Conservation (phyloP, 176 grass and related monocot genomes). For the Echinochloa phyllopogon region DNA sequence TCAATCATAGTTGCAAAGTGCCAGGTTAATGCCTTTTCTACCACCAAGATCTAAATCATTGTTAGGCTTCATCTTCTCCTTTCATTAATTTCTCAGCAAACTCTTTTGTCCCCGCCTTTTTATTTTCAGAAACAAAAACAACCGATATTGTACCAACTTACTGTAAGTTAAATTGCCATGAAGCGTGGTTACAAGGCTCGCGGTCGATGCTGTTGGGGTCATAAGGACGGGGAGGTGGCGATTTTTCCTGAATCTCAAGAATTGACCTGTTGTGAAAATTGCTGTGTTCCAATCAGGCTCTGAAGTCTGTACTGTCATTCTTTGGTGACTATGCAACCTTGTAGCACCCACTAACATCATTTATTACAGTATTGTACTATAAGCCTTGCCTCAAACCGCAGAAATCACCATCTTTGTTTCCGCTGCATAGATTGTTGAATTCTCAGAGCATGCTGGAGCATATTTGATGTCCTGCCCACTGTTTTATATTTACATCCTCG, state of each 20-base stretch:
- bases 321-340: slow-evolving; percentile 33
- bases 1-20: slow-evolving; percentile 33
- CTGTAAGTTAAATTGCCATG: slow-evolving; percentile 35
- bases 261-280: not conserved
- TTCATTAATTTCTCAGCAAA: slow-evolving; percentile 33
- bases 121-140: slow-evolving; percentile 35
- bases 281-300: not conserved
- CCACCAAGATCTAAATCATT: not conserved
- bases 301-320: not conserved
- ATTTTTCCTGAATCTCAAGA: not conserved
- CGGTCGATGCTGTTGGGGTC: not conserved
- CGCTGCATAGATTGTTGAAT: not conserved
- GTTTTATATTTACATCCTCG: not conserved
- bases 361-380: slow-evolving; percentile 27
- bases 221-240: not conserved
- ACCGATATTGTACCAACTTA: slow-evolving; percentile 31
- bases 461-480: not conserved
- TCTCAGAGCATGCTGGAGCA: slow-evolving; percentile 16
- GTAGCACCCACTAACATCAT: slow-evolving; percentile 35
- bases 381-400: not conserved
- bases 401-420: slow-evolving; percentile 22
- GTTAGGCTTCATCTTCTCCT: not conserved
- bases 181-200: not conserved
- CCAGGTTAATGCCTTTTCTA: slow-evolving; percentile 33
- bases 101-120: not conserved